Conservation (phyloP, 148 eudicot genomes). For the Suaeda aralocaspica region DNA sequence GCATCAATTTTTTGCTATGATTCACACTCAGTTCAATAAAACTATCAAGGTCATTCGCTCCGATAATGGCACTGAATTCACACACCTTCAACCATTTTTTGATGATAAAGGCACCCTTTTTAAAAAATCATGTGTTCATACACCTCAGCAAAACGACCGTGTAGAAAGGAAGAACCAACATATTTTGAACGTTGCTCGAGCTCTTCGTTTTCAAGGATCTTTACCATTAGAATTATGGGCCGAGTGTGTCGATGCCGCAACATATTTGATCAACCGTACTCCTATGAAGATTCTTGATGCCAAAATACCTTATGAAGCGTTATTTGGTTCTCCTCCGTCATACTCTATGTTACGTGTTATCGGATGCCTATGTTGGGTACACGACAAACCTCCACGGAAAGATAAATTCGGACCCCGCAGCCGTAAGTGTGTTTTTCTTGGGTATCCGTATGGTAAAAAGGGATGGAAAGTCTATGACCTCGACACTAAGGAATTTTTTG, state of each 20-base stretch:
- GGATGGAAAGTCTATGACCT: background rate
- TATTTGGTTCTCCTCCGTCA: background rate
- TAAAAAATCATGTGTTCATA: too few species aligned
- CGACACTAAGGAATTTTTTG: background rate
- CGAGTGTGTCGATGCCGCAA: background rate
- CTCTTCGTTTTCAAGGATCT: background rate
- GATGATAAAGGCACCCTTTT: too few species aligned
- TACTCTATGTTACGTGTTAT: background rate
- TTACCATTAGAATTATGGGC: background rate
- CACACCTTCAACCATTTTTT: too few species aligned
- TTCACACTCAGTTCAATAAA: too few species aligned
- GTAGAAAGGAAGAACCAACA: too few species aligned
- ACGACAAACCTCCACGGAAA: background rate
- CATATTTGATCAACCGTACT: background rate
- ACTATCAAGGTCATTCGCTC: too few species aligned
- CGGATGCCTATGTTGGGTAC: background rate
- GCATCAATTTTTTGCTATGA: too few species aligned
- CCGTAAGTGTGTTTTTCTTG: background rate
- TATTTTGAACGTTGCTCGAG: too few species aligned
- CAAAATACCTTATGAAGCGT: background rate
- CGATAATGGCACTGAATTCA: too few species aligned
- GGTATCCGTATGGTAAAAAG: background rate
- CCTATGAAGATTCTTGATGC: background rate
- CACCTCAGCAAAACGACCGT: too few species aligned
- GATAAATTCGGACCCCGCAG: too few species aligned